These are phyloP conservation scores for Leccinum disarticulatum DNA, from an alignment of 768 basidiomycete genomes.

Conservation along the genomic window DNA sequence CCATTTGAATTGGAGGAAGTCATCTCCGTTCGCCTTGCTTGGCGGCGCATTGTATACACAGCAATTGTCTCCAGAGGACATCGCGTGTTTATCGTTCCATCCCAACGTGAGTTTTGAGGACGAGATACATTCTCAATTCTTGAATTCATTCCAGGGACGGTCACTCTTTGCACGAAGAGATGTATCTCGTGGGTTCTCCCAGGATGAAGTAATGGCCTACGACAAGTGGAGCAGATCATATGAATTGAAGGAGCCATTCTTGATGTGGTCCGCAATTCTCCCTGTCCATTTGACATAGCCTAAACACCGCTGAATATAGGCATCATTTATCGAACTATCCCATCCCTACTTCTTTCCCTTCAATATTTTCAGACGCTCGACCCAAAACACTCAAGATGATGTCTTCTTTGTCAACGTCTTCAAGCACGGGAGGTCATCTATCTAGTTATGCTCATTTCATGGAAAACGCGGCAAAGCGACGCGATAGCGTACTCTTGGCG, in stretches of 20 bases:
- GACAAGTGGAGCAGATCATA: constrained; percentile 38
- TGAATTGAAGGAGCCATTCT: constrained; percentile 30
- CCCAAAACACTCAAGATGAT: constrained; percentile 30
- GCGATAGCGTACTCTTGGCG: constrained; percentile 32
- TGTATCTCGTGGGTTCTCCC: constrained; percentile 61
- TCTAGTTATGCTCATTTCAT: constrained; percentile 52
- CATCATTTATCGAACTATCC: constrained; percentile 54
- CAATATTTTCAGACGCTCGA: constrained; percentile 34
- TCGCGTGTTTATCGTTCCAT: constrained; percentile 43
- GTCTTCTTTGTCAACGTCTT: constrained; percentile 48
- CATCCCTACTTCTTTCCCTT: constrained; percentile 59
- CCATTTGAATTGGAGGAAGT: constrained; percentile 53
- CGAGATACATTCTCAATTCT: background rate
- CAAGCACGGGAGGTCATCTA: constrained; percentile 42
- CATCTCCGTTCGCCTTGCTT: constrained; percentile 55
- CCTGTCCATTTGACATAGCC: background rate
- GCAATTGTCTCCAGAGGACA: constrained; percentile 26
- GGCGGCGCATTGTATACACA: constrained; percentile 51
- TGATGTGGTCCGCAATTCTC: constrained; percentile 37
- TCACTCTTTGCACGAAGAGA: constrained; percentile 44
- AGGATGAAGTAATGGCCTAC: constrained; percentile 36
- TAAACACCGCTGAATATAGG: constrained; percentile 33
- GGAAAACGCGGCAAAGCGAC: constrained; percentile 43
- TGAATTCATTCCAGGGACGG: constrained; percentile 14
- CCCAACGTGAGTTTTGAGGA: constrained; percentile 18